These are phyloP conservation scores for Borealophlyctis nickersoniae DNA, from an alignment of 192 early-diverging fungal genomes.

Conservation along the genomic window DNA sequence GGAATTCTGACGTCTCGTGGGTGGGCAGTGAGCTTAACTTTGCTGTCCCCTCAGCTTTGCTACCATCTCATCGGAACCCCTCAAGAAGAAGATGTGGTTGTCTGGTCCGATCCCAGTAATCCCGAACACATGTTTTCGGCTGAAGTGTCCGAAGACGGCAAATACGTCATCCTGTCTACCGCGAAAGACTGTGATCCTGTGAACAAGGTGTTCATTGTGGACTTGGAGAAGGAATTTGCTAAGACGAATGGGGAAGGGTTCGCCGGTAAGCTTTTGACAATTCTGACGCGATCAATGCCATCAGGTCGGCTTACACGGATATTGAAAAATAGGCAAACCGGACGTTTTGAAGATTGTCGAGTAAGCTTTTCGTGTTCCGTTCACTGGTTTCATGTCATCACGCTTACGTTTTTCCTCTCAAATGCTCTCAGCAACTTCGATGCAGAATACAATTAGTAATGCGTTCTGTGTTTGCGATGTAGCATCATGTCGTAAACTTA, in stretches of 20 bases:
- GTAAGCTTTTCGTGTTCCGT: background rate
- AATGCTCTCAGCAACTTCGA: slow-evolving; percentile 54
- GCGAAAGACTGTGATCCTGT: slow-evolving; percentile 42
- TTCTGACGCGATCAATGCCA: too few species aligned
- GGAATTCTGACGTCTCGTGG: background rate
- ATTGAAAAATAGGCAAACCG: slow-evolving; percentile 3
- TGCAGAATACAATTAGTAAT: slow-evolving; percentile 34
- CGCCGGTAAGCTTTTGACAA: background rate
- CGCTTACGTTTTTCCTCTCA: slow-evolving; percentile 3
- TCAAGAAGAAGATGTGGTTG: slow-evolving; percentile 57
- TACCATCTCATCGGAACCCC: slow-evolving; percentile 49
- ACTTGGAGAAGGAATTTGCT: slow-evolving; percentile 38
- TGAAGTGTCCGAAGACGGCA: slow-evolving; percentile 51
- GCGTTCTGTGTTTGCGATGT: slow-evolving; percentile 22
- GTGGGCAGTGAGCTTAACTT: too few species aligned
- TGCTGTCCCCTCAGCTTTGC: slow-evolving; percentile 10
- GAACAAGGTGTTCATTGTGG: slow-evolving; percentile 24
- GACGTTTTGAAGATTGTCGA: slow-evolving; percentile 5
- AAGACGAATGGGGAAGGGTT: slow-evolving; percentile 22
- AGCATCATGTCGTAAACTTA: background rate
- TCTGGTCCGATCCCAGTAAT: slow-evolving; percentile 49
- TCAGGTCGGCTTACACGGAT: background rate
- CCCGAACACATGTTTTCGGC: slow-evolving; percentile 35
- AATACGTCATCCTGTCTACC: slow-evolving; percentile 54
- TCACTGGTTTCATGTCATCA: background rate